phyloP scores from a whole-genome alignment of 2,329 filamentous ascomycete genomes.

The Aspergillus luchuensis region DNA sequence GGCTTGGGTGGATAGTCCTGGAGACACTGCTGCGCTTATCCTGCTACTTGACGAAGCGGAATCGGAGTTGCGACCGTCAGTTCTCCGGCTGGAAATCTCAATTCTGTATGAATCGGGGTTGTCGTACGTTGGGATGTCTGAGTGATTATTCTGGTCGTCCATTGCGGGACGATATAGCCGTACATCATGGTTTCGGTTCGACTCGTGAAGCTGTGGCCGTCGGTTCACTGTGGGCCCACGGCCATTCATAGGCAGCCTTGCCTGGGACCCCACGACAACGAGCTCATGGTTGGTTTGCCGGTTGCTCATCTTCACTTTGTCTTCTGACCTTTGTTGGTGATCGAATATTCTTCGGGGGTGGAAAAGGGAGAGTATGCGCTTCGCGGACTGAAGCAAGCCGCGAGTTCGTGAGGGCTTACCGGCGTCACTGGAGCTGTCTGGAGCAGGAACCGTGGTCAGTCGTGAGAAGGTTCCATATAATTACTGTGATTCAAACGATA shows the following conservation, averaged over 20 bases:
- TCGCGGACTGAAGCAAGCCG: neutral
- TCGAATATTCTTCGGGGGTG: neutral
- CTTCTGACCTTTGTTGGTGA: neutral
- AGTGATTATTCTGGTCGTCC: neutral
- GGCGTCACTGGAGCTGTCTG: neutral
- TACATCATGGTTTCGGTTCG: neutral
- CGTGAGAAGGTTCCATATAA: neutral
- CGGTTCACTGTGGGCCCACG: neutral
- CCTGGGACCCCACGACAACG: neutral
- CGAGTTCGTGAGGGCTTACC: neutral
- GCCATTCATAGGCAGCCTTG: neutral
- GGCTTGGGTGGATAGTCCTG: neutral
- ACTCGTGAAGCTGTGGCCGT: neutral
- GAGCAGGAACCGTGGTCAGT: neutral
- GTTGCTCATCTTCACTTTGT: neutral
- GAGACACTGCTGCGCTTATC: neutral
- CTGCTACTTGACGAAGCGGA: neutral
- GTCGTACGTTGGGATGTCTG: neutral
- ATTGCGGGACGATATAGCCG: neutral
- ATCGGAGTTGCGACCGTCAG: neutral
- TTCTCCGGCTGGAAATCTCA: neutral
- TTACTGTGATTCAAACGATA: neutral
- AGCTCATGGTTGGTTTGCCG: neutral
- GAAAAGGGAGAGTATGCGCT: neutral
- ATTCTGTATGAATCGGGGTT: neutral